Evolutionary conservation across 768 basidiomycete genomes (phyloP).

Genomic region (Suillus subluteus): DNA sequence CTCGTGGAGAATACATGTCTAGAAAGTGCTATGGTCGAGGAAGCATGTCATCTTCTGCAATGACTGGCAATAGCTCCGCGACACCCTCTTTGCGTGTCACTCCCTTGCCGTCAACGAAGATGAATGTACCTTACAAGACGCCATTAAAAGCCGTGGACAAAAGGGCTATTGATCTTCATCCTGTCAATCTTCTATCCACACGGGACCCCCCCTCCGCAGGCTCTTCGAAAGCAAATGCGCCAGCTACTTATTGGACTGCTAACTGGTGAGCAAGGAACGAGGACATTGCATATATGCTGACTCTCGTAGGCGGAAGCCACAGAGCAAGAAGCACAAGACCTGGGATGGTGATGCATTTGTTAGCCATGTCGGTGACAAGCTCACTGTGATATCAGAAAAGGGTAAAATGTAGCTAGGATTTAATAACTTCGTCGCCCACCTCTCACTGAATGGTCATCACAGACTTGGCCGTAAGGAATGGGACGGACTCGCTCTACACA

Average conservation of each 20-base stretch:
- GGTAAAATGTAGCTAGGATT: conserved; percentile 62
- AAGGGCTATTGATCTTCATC: conserved; percentile 42
- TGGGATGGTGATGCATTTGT: conserved; percentile 85
- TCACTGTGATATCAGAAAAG: conserved; percentile 68
- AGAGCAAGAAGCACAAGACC: conserved; percentile 77
- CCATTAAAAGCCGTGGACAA: conserved; percentile 21
- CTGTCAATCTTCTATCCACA: conserved; percentile 40
- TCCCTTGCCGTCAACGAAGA: conserved; percentile 34
- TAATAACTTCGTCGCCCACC: conserved; percentile 2
- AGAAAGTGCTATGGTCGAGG: conserved; percentile 64
- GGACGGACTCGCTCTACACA: conserved; percentile 54
- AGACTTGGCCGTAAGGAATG: conserved; percentile 68
- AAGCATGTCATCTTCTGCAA: conserved; percentile 19
- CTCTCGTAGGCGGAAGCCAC: conserved; percentile 65
- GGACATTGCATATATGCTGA: conserved; percentile 14
- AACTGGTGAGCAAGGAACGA: conserved; percentile 55
- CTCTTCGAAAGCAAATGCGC: conserved; percentile 15
- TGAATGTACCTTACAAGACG: conserved; percentile 24
- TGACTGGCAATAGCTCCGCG: conserved; percentile 34
- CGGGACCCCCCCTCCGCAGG: conserved; percentile 11
- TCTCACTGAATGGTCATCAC: conserved; percentile 16
- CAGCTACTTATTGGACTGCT: conserved; percentile 60
- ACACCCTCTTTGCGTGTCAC: conserved; percentile 8
- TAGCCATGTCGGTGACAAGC: conserved; percentile 49
- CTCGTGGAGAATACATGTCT: conserved; percentile 59